Evolutionary conservation across 2,329 filamentous ascomycete genomes (phyloP), one percentile per base, ranked within the genome.

Genomic region (Xylaria sp.): DNA sequence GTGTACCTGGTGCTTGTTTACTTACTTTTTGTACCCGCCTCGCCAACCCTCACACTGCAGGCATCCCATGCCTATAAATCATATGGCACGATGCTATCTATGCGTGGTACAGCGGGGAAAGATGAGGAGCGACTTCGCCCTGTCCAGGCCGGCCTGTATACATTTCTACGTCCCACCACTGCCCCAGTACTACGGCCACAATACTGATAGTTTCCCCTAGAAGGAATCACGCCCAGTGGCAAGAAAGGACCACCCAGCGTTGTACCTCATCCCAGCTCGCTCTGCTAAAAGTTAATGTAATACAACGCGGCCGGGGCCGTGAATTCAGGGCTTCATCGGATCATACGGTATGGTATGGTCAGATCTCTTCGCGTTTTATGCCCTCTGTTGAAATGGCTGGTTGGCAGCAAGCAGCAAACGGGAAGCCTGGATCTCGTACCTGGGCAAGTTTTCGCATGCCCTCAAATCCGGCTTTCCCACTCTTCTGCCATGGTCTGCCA

Each of bases 221-320:
- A 51, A 34, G 46, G 3, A n/a, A 41, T 56, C 32, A 20, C 37
- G 1, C 39, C 50, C 34, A 60, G 61, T 64, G 55, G 20, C 10
- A 44, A 23, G 3, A n/a, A 8, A 46, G 41, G 18, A 5, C 15
- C 1, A 46, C 1, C 13, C 20, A n/a, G 41, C 18, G 2, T 46
- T 18, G 6, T 15, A n/a, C 41, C 25, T 23, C 37, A 39, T 58
- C 39, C 37, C 13, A 20, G 54, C 61, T 25, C 55, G 59, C 28
- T 64, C 41, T 7, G 41, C 15, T n/a, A n/a, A 51, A 44, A 39
- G 12, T 57, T 20, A 50, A 34, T 23, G 56, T 68, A 28, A 34
- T n/a, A 60, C 61, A 39, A 64, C 46, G 60, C 59, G 55, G 60
- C 39, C 44, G 28, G 39, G 55, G 18, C 25, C 23, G 18, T 57